Evolutionary conservation across 73 alveolate genomes (phyloP), one percentile per base, ranked within the genome.

Genomic region (Symbiodinium pilosum): DNA sequence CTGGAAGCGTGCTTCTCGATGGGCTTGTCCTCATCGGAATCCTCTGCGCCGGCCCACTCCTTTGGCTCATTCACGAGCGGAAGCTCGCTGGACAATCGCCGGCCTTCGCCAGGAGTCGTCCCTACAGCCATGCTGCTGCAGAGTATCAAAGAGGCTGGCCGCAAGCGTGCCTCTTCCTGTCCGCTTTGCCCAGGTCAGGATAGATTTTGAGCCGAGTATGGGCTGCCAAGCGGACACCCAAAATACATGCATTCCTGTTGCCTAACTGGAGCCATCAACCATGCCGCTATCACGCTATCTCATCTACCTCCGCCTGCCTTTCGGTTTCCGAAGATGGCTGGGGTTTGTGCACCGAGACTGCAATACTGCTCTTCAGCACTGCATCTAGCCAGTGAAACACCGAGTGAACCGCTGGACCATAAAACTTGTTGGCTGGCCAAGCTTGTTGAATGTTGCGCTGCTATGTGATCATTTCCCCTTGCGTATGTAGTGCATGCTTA

Each of bases 311-410:
- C 24, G 8, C 64, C 8, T 47, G 64, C 73, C 21, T 56, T 56
- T 56, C 73, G 73, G 32, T 20, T 56, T 26, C 73, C n/a, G 73
- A 56, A 56, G 73, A 26, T 56, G 32, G 73, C 73, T 16, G 9
- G 73, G 73, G 73, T 56, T 16, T 56, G 34, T 56, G 34, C 73
- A 56, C 73, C 73, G 14, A 26, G 73, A 56, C 73, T 56, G 73
- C 73, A 56, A 56, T 56, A 20, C 73, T 16, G 73, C 73, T 56
- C 73, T 56, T 56, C 73, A 56, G 73, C 73, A 56, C 73, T 56
- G 73, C 73, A 56, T 56, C 73, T 56, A 56, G 73, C 73, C 73
- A 16, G 73, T 56, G 73, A 56, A 56, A 56, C 73, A 26, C 73
- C 21, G 32, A 26, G 73, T 56, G 34, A 32, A 26, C 5, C 21